A percentile compares a stretch with the other conserved stretches of the same genome.
Conservation (phyloP, 805 yeast species). For the Wickerhamiella dianesei region DNA sequence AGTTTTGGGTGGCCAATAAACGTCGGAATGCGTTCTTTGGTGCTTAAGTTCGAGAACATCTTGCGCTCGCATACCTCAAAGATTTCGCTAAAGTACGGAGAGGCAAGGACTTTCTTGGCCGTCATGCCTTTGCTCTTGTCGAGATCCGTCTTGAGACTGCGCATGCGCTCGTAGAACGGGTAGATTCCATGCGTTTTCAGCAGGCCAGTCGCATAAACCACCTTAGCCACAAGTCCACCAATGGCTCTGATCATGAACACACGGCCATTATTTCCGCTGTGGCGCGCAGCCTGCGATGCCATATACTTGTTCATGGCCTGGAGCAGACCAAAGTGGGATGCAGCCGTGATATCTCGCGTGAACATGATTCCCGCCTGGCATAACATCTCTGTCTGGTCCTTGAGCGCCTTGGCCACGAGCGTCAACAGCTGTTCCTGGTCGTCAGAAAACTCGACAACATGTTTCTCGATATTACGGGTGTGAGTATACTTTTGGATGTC, state of each 20-base stretch:
- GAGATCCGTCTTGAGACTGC: conserved; percentile 33
- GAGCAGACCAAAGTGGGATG: conserved; percentile 28
- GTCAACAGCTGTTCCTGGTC: conserved; percentile 47
- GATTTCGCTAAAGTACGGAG: conserved; percentile 35
- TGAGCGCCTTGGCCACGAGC: conserved; percentile 46
- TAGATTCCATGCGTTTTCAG: conserved; percentile 70
- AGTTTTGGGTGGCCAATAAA: conserved; percentile 63
- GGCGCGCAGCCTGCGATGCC: conserved; percentile 15
- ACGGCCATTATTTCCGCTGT: conserved; percentile 11
- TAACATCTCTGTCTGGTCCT: conserved; percentile 52
- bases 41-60: conserved; percentile 20
- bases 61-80: conserved; percentile 33
- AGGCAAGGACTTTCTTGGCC: conserved; percentile 49
- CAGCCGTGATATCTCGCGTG: conserved; percentile 48
- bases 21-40: conserved; percentile 16
- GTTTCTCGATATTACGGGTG: conserved; percentile 43
- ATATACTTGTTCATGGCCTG: conserved; percentile 44
- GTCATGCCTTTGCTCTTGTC: conserved; percentile 23
- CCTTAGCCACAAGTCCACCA: conserved; percentile 48
- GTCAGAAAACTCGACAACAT: conserved; percentile 38
- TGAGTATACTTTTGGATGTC: conserved; percentile 77
- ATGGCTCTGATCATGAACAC: conserved; percentile 19
- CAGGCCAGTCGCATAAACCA: conserved; percentile 41
- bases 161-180: conserved; percentile 54
- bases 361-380: conserved; percentile 50